Percentiles rank a stretch among this genome's conserved stretches.
Conservation (phyloP, 2,329 filamentous ascomycete species). For the Fusarium albidum region DNA sequence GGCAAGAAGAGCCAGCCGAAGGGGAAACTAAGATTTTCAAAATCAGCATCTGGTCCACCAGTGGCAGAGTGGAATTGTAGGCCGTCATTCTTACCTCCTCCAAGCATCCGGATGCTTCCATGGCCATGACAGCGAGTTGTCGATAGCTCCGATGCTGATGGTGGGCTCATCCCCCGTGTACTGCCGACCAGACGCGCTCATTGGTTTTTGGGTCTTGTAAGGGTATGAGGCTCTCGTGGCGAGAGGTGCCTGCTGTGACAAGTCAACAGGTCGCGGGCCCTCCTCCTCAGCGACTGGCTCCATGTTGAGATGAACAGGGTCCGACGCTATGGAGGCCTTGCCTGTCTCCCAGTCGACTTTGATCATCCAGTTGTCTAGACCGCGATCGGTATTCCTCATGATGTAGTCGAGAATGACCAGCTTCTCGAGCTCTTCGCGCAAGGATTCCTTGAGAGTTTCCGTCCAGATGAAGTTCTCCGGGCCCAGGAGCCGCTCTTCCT, state of each 20-base stretch:
- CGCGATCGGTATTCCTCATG: constrained; percentile 97
- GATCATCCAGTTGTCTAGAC: constrained; percentile 99
- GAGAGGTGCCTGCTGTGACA: constrained; percentile 52
- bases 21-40: constrained; percentile 74
- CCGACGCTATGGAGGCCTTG: constrained; percentile 84
- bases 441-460: constrained; percentile 85
- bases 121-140: constrained; percentile 97
- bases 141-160: constrained; percentile 89
- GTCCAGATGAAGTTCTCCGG: constrained; percentile 82
- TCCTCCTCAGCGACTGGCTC: constrained; percentile 54
- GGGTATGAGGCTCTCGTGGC: constrained; percentile 63
- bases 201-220: constrained; percentile 82
- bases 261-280: constrained; percentile 69
- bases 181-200: constrained; percentile 73
- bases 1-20: constrained; percentile 99
- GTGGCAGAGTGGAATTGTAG: background rate
- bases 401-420: constrained; percentile 98
- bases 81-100: constrained; percentile 56
- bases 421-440: constrained; percentile 95
- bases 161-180: constrained; percentile 59
- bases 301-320: constrained; percentile 75
- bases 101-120: constrained; percentile 98
- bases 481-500: constrained; percentile 60
- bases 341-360: constrained; percentile 88
- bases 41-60: constrained; percentile 2